Percentiles rank a stretch among this genome's conserved stretches.
Conservation (phyloP, 2,329 filamentous ascomycete species). For the Monosporascus sp. region DNA sequence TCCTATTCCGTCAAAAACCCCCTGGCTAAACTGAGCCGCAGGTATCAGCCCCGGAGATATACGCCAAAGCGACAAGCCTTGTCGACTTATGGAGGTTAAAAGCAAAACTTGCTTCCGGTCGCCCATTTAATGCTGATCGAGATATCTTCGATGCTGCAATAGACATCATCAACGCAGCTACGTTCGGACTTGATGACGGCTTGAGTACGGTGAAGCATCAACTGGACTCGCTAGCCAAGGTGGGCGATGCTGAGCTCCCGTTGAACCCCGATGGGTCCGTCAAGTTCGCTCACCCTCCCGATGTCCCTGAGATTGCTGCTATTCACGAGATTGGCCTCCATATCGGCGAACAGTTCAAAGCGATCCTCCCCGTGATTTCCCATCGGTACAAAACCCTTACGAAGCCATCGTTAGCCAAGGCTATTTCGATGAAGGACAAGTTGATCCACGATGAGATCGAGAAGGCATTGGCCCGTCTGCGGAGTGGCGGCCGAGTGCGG, state of each 20-base stretch:
- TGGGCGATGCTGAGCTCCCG: neutral
- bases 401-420: slow-evolving; percentile 2
- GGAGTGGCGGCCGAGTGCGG: slow-evolving; percentile 8
- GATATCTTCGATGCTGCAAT: slow-evolving; percentile 29
- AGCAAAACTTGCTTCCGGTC: slow-evolving; percentile 15
- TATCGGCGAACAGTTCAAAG: slow-evolving; percentile 12
- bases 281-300: slow-evolving; percentile 8
- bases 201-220: slow-evolving; percentile 10
- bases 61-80: slow-evolving; percentile 24
- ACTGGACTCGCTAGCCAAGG: slow-evolving; percentile 3
- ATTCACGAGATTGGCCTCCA: slow-evolving; percentile 8
- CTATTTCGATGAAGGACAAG: slow-evolving; percentile 11
- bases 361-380: slow-evolving; percentile 3
- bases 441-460: slow-evolving; percentile 16
- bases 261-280: slow-evolving; percentile 5
- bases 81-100: slow-evolving; percentile 31
- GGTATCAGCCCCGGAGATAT: slow-evolving; percentile 30
- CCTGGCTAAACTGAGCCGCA: slow-evolving; percentile 5
- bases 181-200: slow-evolving; percentile 23
- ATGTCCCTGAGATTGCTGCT: slow-evolving; percentile 11
- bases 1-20: neutral
- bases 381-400: slow-evolving; percentile 9
- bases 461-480: slow-evolving; percentile 11
- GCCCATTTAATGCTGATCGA: slow-evolving; percentile 25
- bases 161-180: slow-evolving; percentile 30